phyloP scores from a whole-genome alignment of 1,139 yeast genomes.

The Pneumocystis carinii region DNA sequence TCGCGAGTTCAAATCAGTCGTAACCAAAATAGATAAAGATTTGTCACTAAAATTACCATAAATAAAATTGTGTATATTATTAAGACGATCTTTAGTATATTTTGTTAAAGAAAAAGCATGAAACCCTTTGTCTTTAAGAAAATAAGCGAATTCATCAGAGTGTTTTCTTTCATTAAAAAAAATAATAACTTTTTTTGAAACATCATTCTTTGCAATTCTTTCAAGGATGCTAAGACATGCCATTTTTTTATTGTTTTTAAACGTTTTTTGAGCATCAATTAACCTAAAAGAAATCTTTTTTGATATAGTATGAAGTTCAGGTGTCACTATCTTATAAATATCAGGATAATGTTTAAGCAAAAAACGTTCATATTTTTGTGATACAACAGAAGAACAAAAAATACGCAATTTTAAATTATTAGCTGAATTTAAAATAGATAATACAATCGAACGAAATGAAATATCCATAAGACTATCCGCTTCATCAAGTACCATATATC shows the following conservation, averaged over 20 bases:
- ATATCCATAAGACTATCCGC: slow-evolving; percentile 87
- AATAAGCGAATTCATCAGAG: slow-evolving; percentile 43
- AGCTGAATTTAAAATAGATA: slow-evolving; percentile 38
- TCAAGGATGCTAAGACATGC: slow-evolving; percentile 80
- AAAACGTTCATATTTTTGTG: slow-evolving; percentile 55
- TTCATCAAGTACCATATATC: slow-evolving; percentile 72
- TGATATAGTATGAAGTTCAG: slow-evolving; percentile 71
- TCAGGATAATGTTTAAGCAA: slow-evolving; percentile 50
- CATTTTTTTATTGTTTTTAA: slow-evolving; percentile 64
- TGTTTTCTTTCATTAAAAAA: slow-evolving; percentile 68
- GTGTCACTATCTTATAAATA: slow-evolving; percentile 57
- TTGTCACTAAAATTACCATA: slow-evolving; percentile 13
- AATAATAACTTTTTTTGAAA: slow-evolving; percentile 69
- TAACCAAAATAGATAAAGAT: slow-evolving; percentile 46
- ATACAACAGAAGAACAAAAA: slow-evolving; percentile 83
- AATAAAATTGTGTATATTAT: slow-evolving; percentile 46
- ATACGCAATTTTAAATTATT: slow-evolving; percentile 43
- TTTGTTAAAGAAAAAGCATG: slow-evolving; percentile 54
- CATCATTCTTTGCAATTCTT: slow-evolving; percentile 70
- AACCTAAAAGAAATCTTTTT: slow-evolving; percentile 54
- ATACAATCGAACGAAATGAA: slow-evolving; percentile 61
- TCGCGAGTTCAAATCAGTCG: slow-evolving; percentile 83
- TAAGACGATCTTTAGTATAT: slow-evolving; percentile 43
- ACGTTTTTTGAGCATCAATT: slow-evolving; percentile 60
- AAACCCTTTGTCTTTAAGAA: slow-evolving; percentile 44